phyloP scores from a whole-genome alignment of 2,329 filamentous ascomycete species.

The Pezicula radicicola region DNA sequence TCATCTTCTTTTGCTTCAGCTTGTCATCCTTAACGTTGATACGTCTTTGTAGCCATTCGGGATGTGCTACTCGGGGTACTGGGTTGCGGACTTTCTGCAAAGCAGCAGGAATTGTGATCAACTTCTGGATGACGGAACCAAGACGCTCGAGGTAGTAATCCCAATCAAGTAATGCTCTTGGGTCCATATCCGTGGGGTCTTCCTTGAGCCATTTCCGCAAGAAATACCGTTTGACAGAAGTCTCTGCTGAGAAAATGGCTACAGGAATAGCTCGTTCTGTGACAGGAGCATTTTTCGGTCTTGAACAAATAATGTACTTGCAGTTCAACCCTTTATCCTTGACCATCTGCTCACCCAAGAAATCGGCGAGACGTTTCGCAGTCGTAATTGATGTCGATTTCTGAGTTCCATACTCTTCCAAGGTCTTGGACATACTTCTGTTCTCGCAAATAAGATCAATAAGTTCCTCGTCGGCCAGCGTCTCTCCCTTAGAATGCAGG shows the following conservation, averaged over 20 bases:
- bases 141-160: constrained; percentile 95
- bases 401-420: constrained; percentile 92
- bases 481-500: constrained; percentile 80
- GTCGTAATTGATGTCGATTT: constrained; percentile 99
- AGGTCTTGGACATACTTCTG: constrained; percentile 93
- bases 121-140: constrained; percentile 95
- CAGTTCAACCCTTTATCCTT: constrained; percentile 99
- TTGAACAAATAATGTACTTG: constrained; percentile 96
- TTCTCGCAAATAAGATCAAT: constrained; percentile 99
- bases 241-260: constrained; percentile 94
- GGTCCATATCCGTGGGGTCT: constrained; percentile 87
- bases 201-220: constrained; percentile 95
- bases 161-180: constrained; percentile 89
- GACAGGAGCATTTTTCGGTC: constrained; percentile 83
- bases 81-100: constrained; percentile 94
- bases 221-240: constrained; percentile 82
- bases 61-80: constrained; percentile 88
- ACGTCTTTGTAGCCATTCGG: constrained; percentile 91
- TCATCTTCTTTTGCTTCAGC: constrained; percentile 98
- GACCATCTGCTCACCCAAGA: constrained; percentile 96
- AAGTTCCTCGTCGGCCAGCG: constrained; percentile 90
- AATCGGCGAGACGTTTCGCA: constrained; percentile 89
- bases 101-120: constrained; percentile 97
- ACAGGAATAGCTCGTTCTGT: constrained; percentile 94
- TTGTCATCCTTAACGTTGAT: constrained; percentile 96